Percentiles rank a stretch among this genome's conserved stretches.
Evolutionary conservation across 805 yeast genomes (phyloP).

Genomic region (Candida ovalis): DNA sequence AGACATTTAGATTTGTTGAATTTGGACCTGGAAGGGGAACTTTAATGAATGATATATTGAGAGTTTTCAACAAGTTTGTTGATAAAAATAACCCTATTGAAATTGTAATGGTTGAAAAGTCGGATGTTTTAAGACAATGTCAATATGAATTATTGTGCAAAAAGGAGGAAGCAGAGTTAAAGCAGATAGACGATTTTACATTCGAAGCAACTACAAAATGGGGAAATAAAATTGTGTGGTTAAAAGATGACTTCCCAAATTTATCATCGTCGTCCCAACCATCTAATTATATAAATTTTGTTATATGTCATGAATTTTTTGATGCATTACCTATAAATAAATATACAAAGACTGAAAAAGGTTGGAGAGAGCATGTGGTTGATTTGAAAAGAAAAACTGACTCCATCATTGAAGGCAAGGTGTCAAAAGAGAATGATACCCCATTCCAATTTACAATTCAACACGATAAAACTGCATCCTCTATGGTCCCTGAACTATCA

Average conservation of each 20-base stretch:
- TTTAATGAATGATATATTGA: constrained; percentile 60
- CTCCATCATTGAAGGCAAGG: constrained; percentile 11
- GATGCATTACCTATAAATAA: constrained; percentile 81
- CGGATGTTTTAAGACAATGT: constrained; percentile 54
- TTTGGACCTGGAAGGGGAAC: constrained; percentile 89
- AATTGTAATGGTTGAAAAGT: constrained; percentile 66
- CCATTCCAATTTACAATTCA: constrained; percentile 53
- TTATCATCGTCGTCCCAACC: constrained; percentile 30
- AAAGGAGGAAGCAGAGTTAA: constrained; percentile 3
- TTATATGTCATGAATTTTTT: constrained; percentile 82
- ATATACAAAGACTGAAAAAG: constrained; percentile 56
- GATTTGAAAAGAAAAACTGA: constrained; percentile 37
- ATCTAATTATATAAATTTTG: constrained; percentile 45
- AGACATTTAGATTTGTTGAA: constrained; percentile 55
- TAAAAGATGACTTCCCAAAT: constrained; percentile 49
- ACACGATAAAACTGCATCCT: constrained; percentile 58
- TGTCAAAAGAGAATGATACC: constrained; percentile 18
- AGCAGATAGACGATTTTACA: constrained; percentile 31
- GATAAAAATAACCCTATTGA: constrained; percentile 34
- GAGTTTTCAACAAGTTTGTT: constrained; percentile 40
- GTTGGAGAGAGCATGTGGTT: constrained; percentile 79
- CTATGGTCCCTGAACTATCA: constrained; percentile 49
- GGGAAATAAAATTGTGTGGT: constrained; percentile 56
- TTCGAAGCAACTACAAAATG: constrained; percentile 41
- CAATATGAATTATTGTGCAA: constrained; percentile 53